Evolutionary conservation across 208 protist genomes (phyloP), one percentile per base, ranked within the genome.

Genomic region (Leishmania gerbilli): DNA sequence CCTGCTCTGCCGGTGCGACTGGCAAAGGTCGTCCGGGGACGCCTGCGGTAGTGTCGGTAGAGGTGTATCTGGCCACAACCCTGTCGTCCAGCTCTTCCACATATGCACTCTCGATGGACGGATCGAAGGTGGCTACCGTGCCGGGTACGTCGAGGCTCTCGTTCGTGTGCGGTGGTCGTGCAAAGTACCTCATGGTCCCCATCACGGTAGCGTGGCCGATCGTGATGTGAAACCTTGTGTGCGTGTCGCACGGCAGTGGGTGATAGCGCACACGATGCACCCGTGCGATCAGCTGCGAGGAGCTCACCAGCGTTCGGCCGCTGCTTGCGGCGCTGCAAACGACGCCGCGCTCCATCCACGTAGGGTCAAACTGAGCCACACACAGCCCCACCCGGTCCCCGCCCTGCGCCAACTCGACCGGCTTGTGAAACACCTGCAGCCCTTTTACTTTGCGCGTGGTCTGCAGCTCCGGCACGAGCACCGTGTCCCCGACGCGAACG

Each of bases 391-490:
- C 88, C 47, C 98, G 88, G 81, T 99, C 98, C 34, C 97, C 97
- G 45, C 91, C 79, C 37, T 83, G 79, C 1, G 94, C 96, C 27
- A 58, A 45, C 81, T 91, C 77, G 27, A 99, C 95, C 6, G 95
- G 90, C 74, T 95, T 91, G 42, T 91, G 87, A 80, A 99, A 99
- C 71, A 99, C 91, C 86, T 99, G 98, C 72, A 99, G 91, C 40
- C 97, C 97, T 80, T 99, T 99, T 49, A 99, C 95, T 84, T 93
- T 95, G 27, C 88, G 88, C 19, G 84, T 80, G 0, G 95, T 76
- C 65, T 96, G 93, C 62, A 95, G 84, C 62, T 97, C 91, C 7
- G 98, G 97, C 34, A 99, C 82, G 42, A 99, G 87, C n/a, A 99
- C 82, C 6, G 74, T 87, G 72, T 99, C 91, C 24, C 93, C 93